Evolutionary conservation across 192 early-diverging fungal genomes (phyloP).

Genomic region (Pilaira anomala): DNA sequence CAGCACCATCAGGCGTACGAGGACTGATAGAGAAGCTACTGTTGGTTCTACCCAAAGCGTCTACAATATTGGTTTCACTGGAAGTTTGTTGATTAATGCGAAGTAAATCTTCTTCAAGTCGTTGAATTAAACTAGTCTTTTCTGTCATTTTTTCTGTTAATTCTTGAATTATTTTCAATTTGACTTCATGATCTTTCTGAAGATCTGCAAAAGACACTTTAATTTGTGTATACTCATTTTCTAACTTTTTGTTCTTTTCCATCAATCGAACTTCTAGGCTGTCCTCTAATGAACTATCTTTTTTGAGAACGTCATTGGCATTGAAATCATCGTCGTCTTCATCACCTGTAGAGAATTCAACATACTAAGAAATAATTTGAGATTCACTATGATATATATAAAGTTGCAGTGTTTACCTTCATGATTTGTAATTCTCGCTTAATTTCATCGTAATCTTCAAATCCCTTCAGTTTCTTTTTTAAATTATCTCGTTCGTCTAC

Average conservation of each 20-base stretch:
- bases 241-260: constrained; percentile 79
- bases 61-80: constrained; percentile 4
- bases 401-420: constrained; percentile 46
- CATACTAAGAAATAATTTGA: constrained; percentile 39
- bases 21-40: background rate
- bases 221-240: constrained; percentile 65
- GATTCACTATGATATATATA: background rate
- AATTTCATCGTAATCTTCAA: constrained; percentile 83
- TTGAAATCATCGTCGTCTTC: constrained; percentile 41
- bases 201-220: constrained; percentile 41
- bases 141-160: constrained; percentile 37
- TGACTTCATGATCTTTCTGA: constrained; percentile 27
- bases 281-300: constrained; percentile 43
- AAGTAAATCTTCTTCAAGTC: constrained; percentile 54
- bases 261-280: constrained; percentile 77
- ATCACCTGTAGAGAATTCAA: constrained; percentile 66
- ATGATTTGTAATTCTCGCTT: constrained; percentile 83
- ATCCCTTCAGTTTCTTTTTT: constrained; percentile 53
- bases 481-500: constrained; percentile 55
- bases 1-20: constrained; percentile 10
- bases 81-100: constrained; percentile 33
- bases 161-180: constrained; percentile 31
- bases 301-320: constrained; percentile 40
- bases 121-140: constrained; percentile 47
- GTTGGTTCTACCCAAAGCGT: constrained; percentile 1